A percentile compares a stretch with the other conserved stretches of the same genome.
These are phyloP conservation scores for Aspergillus sp. DNA, from an alignment of 2,329 filamentous ascomycete genomes.

Conservation along the genomic window DNA sequence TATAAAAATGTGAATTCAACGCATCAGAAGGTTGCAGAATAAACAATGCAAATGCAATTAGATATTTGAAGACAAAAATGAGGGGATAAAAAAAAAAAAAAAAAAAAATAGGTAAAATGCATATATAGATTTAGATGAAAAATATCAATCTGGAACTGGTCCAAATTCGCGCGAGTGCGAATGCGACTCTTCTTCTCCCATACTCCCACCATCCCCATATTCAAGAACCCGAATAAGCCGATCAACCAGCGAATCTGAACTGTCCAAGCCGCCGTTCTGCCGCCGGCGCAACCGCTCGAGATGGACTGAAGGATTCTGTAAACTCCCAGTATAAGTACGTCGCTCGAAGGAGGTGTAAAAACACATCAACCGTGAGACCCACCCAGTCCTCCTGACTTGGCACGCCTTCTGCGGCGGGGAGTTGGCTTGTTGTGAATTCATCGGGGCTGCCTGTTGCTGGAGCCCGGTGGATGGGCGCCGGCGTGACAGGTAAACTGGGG, in stretches of 20 bases:
- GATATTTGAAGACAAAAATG: neutral
- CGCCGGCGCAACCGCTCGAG: conserved; percentile 68
- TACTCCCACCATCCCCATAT: neutral
- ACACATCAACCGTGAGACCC: conserved; percentile 61
- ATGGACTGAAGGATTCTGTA: conserved; percentile 68
- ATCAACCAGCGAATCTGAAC: conserved; percentile 29
- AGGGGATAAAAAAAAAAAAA: neutral
- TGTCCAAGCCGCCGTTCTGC: conserved; percentile 63
- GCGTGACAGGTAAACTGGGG: conserved; percentile 86
- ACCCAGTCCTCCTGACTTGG: conserved; percentile 91
- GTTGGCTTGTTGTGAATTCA: conserved; percentile 39
- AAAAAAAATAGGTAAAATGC: neutral
- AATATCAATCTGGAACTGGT: neutral
- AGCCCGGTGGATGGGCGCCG: conserved; percentile 71
- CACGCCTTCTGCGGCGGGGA: conserved; percentile 79
- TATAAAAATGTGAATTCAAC: neutral
- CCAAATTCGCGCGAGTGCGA: neutral
- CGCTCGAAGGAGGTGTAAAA: conserved; percentile 44
- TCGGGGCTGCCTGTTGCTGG: conserved; percentile 47
- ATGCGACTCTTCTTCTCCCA: neutral
- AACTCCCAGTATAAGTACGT: conserved; percentile 47
- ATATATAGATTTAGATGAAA: neutral
- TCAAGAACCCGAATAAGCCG: conserved; percentile 12
- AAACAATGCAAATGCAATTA: neutral
- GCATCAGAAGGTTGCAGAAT: neutral